Conservation (phyloP, 371 early-diverging fungal species). For the Massospora cicadina region DNA sequence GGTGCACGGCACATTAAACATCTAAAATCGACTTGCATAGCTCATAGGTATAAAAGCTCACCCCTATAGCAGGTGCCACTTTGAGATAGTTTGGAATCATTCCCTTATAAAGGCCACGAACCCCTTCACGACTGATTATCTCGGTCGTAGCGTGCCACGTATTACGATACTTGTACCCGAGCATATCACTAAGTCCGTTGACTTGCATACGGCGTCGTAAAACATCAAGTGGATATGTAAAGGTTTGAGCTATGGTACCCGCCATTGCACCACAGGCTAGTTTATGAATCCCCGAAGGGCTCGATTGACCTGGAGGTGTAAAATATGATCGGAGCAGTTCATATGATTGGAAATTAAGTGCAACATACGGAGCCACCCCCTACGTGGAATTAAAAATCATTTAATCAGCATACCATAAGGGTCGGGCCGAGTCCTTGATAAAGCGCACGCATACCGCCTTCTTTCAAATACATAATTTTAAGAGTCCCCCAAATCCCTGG, state of each 20-base stretch:
- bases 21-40: slow-evolving; percentile 34
- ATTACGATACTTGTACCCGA: slow-evolving; percentile 44
- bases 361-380: slow-evolving; percentile 77
- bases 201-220: slow-evolving; percentile 74
- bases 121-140: slow-evolving; percentile 48
- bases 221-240: slow-evolving; percentile 82
- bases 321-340: slow-evolving; percentile 54
- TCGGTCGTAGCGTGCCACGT: slow-evolving; percentile 54
- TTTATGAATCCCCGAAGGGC: slow-evolving; percentile 41
- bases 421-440: slow-evolving; percentile 74
- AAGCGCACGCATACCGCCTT: slow-evolving; percentile 65
- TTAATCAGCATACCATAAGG: slow-evolving; percentile 32
- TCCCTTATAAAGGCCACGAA: slow-evolving; percentile 60
- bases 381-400: slow-evolving; percentile 12
- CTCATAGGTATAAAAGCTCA: slow-evolving; percentile 72
- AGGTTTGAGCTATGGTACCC: slow-evolving; percentile 75
- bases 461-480: slow-evolving; percentile 40
- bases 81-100: slow-evolving; percentile 40
- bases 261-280: slow-evolving; percentile 75
- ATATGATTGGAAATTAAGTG: slow-evolving; percentile 67
- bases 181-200: slow-evolving; percentile 48
- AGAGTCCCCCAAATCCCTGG: slow-evolving; percentile 54
- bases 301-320: slow-evolving; percentile 38
- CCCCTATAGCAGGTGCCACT: slow-evolving; percentile 71
- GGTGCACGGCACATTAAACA: not conserved